Base-by-base conservation (phyloP, 805 yeast genomes). In the Nakazawaea siamensis region DNA sequence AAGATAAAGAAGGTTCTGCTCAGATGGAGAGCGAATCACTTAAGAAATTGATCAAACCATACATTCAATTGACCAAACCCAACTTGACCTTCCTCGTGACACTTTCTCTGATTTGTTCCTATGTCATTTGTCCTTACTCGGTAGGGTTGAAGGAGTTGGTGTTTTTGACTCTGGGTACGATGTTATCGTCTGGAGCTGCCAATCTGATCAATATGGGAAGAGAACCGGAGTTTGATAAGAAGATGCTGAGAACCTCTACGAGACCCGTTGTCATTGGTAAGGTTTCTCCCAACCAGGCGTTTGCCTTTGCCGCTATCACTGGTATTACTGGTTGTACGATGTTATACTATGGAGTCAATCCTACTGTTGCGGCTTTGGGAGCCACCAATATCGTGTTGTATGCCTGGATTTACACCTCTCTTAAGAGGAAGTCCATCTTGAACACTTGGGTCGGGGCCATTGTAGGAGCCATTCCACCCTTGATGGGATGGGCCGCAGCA, bases 401-500 rank as follows among this genome's bases (percentile, higher is more conserved):
- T 51, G 77, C 94, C 1, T 88, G 97, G 82, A 57, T 80, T 1
- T 92, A 92, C 60, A 92, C 98, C 0, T 80, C 96, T 0, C 60
- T 92, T 54, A 92, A 92, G 52, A 70, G 98, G 37, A 73, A 68
- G 40, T 78, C 84, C 17, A 90, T 92, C 34, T 54, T 83, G 27
- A 92, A 92, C 56, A 92, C 98, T 1, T 92, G 98, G 98, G 92
- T 92, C 3, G 98, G 98, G 14, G 98, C 98, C 0, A 55, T 92
- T n/a, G 98, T 92, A 4, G 98, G 98, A 4, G 98, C 97, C 0
- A 83, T 92, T 31, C 98, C 98, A 0, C 98, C 98, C 15, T 67
- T 92, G 33, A 92, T 92, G 98, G 98, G 98, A 2, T 92, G 98
- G 98, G 96, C 95, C 2, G 86, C 90, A 0, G 82, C 95, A 10